Evolutionary conservation across 176 grass and related monocot genomes (phyloP).

Genomic region (Dactylis glomerata): DNA sequence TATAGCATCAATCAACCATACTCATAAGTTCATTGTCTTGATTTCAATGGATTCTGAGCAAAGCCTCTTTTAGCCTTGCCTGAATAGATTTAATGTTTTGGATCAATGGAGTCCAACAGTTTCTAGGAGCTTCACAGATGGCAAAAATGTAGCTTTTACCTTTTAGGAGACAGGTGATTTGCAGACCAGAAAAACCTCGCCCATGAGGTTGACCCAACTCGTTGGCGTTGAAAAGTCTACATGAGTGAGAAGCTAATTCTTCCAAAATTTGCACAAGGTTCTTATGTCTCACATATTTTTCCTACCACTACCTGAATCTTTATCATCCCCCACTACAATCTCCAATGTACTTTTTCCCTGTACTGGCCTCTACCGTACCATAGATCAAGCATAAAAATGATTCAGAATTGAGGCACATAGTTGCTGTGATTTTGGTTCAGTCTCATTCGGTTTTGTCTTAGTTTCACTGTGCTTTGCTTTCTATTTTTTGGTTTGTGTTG

Average conservation of each 20-base stretch:
- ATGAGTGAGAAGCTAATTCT: background rate
- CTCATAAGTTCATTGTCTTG: background rate
- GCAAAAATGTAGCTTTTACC: background rate
- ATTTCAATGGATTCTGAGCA: background rate
- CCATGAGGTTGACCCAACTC: background rate
- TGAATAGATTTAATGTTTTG: background rate
- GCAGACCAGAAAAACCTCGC: background rate
- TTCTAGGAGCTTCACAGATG: too few relatives aligned
- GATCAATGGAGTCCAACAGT: too few relatives aligned
- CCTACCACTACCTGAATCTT: background rate
- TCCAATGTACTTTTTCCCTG: background rate
- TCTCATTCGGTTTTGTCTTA: background rate
- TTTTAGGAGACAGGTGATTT: background rate
- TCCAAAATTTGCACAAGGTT: background rate
- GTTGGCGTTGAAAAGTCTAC: background rate
- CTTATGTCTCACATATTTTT: background rate
- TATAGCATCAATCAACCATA: background rate
- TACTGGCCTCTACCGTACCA: background rate
- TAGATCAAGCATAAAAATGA: background rate
- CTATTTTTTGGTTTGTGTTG: background rate
- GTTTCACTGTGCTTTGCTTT: background rate
- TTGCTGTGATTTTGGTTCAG: background rate
- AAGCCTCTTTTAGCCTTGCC: background rate
- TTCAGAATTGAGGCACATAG: background rate
- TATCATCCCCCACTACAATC: background rate